phyloP scores from a whole-genome alignment of 225 moss, liverwort and hornwort species.

The Rhytidiadelphus loreus region DNA sequence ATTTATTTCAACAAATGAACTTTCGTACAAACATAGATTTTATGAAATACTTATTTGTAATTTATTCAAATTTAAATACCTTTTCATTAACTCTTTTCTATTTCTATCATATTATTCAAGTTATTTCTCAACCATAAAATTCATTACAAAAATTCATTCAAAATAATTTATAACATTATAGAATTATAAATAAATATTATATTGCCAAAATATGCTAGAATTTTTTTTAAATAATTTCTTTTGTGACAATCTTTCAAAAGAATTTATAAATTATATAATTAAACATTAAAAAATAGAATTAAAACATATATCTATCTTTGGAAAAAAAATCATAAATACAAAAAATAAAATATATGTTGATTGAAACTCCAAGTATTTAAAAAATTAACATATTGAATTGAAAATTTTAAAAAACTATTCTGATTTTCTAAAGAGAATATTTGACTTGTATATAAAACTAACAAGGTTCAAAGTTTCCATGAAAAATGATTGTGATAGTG shows the following conservation, averaged over 20 bases:
- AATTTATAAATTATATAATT: neutral
- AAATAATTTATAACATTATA: neutral
- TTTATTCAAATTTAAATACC: neutral
- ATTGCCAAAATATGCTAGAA: neutral
- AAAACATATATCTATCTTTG: neutral
- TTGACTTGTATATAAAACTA: neutral
- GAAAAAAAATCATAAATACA: too few species aligned
- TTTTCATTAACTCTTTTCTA: neutral
- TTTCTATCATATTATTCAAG: neutral
- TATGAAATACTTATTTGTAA: neutral
- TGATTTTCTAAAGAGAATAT: neutral
- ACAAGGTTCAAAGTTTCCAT: neutral
- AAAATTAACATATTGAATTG: neutral
- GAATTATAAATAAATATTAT: neutral
- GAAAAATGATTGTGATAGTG: neutral
- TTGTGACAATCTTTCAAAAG: neutral
- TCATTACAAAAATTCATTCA: accelerated
- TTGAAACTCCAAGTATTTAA: neutral
- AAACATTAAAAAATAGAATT: neutral
- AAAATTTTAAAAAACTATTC: too few species aligned
- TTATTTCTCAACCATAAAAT: too few species aligned
- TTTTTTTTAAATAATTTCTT: neutral
- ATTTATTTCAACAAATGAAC: neutral
- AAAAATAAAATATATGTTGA: neutral
- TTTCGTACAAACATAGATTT: neutral